Evolutionary conservation across 495 filamentous ascomycete genomes (phyloP).

Genomic region (Hypoxylon perforatum): DNA sequence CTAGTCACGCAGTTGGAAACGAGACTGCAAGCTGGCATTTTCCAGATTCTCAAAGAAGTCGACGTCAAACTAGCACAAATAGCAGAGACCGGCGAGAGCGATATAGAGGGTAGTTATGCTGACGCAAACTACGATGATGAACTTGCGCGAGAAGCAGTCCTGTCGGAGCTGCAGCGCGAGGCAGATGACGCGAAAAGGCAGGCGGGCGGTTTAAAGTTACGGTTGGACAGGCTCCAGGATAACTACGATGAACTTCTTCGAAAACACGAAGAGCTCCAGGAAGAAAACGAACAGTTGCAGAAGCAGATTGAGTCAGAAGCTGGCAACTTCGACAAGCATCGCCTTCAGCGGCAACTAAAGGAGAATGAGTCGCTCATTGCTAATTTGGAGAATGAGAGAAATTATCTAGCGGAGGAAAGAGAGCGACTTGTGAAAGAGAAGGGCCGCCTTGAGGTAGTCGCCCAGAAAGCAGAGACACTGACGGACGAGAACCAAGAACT

Average conservation of each 20-base stretch:
- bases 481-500: constrained; percentile 71
- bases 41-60: constrained; percentile 37
- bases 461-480: constrained; percentile 56
- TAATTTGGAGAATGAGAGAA: constrained; percentile 56
- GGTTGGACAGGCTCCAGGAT: constrained; percentile 67
- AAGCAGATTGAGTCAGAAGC: constrained; percentile 68
- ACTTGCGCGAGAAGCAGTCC: constrained; percentile 44
- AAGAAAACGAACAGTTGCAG: constrained; percentile 63
- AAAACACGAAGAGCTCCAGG: constrained; percentile 66
- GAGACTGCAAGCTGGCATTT: constrained; percentile 34
- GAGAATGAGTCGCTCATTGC: constrained; percentile 47
- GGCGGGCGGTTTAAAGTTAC: constrained; percentile 63
- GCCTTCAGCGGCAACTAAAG: constrained; percentile 42
- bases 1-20: constrained; percentile 27
- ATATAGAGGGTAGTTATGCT: neutral
- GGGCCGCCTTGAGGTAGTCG: constrained; percentile 55
- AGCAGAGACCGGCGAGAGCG: constrained; percentile 17
- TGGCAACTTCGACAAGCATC: constrained; percentile 45
- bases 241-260: constrained; percentile 71
- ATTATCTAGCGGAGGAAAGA: constrained; percentile 53
- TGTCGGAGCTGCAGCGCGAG: constrained; percentile 42
- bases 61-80: constrained; percentile 21
- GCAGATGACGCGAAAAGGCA: constrained; percentile 64
- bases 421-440: constrained; percentile 56
- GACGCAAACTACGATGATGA: constrained; percentile 31